Evolutionary conservation across 768 basidiomycete genomes (phyloP).

Genomic region (Dictyophora rubrovolvata): DNA sequence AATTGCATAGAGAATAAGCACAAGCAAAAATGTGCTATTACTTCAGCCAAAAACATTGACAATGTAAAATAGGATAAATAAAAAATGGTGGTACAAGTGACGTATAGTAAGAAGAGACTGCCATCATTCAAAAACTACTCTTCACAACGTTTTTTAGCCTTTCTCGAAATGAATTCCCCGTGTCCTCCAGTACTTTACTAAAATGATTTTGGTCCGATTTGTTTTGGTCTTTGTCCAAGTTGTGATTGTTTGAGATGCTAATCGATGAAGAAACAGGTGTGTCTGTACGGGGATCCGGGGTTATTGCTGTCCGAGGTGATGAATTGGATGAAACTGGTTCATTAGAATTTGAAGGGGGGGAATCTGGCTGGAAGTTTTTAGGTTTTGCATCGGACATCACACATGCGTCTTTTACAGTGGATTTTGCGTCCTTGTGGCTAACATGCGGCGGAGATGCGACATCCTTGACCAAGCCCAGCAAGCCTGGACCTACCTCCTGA

Average conservation of each 20-base stretch:
- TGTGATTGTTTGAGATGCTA: neutral
- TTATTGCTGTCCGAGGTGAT: neutral
- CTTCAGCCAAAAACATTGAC: too few species aligned
- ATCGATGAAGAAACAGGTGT: too few species aligned
- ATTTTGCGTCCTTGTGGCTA: neutral
- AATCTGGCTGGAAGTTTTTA: neutral
- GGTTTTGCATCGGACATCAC: neutral
- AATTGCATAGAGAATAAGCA: too few species aligned
- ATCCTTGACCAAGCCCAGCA: slow-evolving; percentile 2
- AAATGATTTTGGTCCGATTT: neutral
- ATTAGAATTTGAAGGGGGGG: neutral
- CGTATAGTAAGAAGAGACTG: too few species aligned
- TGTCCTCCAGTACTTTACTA: neutral
- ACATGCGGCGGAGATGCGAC: neutral
- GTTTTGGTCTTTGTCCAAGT: neutral
- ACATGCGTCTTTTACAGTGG: neutral
- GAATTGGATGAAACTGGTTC: too few species aligned
- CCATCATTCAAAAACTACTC: neutral
- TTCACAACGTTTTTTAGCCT: slow-evolving; percentile 2
- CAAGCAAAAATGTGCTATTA: too few species aligned
- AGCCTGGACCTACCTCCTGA: slow-evolving; percentile 25
- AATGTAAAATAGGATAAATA: too few species aligned
- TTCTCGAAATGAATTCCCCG: neutral
- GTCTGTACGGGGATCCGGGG: neutral
- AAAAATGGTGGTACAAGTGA: too few species aligned